Evolutionary conservation across 768 basidiomycete genomes (phyloP).

Genomic region (Podaxis sp.): DNA sequence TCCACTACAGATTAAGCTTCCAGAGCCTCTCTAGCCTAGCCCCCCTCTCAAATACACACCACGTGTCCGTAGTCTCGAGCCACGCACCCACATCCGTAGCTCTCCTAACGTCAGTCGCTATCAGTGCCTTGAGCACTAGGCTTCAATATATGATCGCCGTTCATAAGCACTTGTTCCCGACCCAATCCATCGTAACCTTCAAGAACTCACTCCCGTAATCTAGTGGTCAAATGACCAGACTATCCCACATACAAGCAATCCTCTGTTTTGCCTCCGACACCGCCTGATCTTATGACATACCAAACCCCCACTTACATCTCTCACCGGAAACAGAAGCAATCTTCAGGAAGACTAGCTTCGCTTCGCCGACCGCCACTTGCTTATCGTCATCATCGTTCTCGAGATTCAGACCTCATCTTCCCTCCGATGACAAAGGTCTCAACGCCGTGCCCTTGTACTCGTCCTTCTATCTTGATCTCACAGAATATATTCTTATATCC

Average conservation of each 20-base stretch:
- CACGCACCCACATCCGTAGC: not conserved
- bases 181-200: no score
- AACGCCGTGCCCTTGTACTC: no score
- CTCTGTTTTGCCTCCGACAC: not conserved
- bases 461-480: not conserved
- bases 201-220: not conserved
- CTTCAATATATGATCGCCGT: not conserved
- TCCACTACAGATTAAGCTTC: not conserved
- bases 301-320: not conserved
- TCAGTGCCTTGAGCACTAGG: not conserved
- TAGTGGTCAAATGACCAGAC: not conserved
- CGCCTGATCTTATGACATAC: not conserved
- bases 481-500: not conserved
- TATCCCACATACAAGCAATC: not conserved
- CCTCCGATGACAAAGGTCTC: conserved; percentile 6
- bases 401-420: not conserved
- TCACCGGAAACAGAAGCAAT: not conserved
- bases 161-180: not conserved
- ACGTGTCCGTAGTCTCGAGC: not conserved
- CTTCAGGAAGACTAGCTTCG: not conserved
- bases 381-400: not conserved
- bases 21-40: not conserved
- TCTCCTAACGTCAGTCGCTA: not conserved
- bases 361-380: not conserved
- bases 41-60: not conserved